Conservation (phyloP, 1,139 yeast genomes). For the Ashbya aceris region DNA sequence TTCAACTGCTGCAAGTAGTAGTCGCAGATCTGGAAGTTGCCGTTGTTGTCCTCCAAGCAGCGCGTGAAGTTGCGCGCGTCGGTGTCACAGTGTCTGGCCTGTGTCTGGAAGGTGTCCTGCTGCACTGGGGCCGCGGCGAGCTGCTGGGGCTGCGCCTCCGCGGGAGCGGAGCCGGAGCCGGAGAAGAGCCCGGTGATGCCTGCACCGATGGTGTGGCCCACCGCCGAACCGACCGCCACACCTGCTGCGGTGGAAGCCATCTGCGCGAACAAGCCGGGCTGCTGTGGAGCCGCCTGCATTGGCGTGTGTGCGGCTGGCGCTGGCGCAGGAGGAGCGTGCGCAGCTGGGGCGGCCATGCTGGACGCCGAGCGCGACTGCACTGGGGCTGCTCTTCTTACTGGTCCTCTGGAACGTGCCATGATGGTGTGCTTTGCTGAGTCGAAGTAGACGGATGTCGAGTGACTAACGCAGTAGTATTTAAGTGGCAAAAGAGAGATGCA, state of each 20-base stretch:
- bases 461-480: too few relatives aligned
- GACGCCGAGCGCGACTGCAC: conserved; percentile 64
- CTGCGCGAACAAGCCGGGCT: conserved; percentile 90
- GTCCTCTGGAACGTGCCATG: conserved; percentile 50
- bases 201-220: conserved; percentile 94
- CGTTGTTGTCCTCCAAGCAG: conserved; percentile 86
- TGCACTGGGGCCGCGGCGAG: conserved; percentile 31
- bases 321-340: conserved; percentile 30
- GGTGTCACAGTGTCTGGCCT: conserved; percentile 63
- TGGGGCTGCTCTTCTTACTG: conserved; percentile 45
- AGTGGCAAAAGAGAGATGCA: too few relatives aligned
- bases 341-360: conserved; percentile 57
- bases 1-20: conserved; percentile 93
- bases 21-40: conserved; percentile 95
- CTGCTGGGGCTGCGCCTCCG: conserved; percentile 33
- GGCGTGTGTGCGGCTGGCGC: conserved; percentile 31
- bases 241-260: conserved; percentile 99
- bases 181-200: conserved; percentile 86
- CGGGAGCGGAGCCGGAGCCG: conserved; percentile 58
- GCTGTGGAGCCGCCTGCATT: conserved; percentile 40
- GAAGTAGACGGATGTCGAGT: too few relatives aligned
- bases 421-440: not conserved
- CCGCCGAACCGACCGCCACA: conserved; percentile 96
- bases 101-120: conserved; percentile 39
- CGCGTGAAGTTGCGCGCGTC: conserved; percentile 94